Conservation (phyloP, 148 eudicot genomes). For the Fagopyrum tataricum region DNA sequence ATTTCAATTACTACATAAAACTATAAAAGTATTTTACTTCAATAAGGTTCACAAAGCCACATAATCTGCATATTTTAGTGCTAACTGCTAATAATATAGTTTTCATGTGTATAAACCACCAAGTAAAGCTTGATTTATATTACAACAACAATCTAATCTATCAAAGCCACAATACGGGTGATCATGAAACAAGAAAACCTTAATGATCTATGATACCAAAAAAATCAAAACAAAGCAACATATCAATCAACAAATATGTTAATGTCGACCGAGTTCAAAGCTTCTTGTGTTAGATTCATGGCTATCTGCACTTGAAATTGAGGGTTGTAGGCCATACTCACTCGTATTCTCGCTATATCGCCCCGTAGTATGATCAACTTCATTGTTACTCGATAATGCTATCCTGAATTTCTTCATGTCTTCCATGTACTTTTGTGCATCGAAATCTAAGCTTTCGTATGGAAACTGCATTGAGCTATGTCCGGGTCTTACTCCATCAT, state of each 20-base stretch:
- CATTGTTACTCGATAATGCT: slow-evolving; percentile 19
- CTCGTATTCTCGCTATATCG: slow-evolving; percentile 32
- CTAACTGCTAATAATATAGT: too few species aligned
- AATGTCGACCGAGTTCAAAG: background rate
- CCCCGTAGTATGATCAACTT: background rate
- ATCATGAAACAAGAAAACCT: slow-evolving; percentile 1
- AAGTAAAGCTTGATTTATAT: background rate
- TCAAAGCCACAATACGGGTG: background rate
- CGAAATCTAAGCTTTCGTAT: slow-evolving; percentile 32
- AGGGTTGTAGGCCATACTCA: slow-evolving; percentile 37
- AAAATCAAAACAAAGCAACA: background rate
- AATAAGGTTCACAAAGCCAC: too few species aligned
- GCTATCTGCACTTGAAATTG: slow-evolving; percentile 29
- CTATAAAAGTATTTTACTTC: too few species aligned
- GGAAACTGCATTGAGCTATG: slow-evolving; percentile 29
- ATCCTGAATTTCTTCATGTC: slow-evolving; percentile 23
- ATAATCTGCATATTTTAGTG: too few species aligned
- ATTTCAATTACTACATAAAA: too few species aligned
- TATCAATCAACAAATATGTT: background rate
- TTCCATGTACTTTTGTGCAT: slow-evolving; percentile 25
- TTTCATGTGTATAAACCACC: too few species aligned
- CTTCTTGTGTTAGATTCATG: slow-evolving; percentile 14
- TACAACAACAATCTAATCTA: background rate
- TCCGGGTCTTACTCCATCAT: slow-evolving; percentile 35
- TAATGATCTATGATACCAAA: background rate